phyloP scores from a whole-genome alignment of 169 alveolate genomes.

The Plasmodium sp. region DNA sequence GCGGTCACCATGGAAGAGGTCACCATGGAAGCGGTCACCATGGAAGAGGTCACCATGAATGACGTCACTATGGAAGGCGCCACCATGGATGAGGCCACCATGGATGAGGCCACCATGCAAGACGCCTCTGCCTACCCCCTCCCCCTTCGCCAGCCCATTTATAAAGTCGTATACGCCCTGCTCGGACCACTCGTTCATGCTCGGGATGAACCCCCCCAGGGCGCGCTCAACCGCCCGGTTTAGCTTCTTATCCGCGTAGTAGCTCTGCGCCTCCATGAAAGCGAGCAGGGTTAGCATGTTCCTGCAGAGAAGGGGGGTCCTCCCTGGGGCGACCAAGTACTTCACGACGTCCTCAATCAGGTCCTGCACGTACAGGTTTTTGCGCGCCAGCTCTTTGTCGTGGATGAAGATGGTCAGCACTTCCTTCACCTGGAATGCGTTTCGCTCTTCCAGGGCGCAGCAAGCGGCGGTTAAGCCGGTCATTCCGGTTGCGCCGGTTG shows the following conservation, averaged over 20 bases:
- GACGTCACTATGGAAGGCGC: background rate
- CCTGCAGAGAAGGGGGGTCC: background rate
- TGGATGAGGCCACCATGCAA: background rate
- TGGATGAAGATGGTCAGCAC: slow-evolving; percentile 49
- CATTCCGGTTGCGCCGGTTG: too few relatives aligned
- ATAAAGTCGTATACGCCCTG: slow-evolving; percentile 33
- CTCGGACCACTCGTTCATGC: slow-evolving; percentile 21
- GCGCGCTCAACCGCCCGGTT: slow-evolving; percentile 13
- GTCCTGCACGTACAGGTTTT: slow-evolving; percentile 33
- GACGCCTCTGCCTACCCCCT: background rate
- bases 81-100: background rate
- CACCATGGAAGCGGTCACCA: background rate
- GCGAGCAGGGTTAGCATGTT: slow-evolving; percentile 13
- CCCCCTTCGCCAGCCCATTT: background rate
- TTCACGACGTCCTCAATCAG: slow-evolving; percentile 12
- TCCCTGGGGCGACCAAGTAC: background rate
- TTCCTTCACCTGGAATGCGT: slow-evolving; percentile 30
- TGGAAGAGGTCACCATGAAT: too few relatives aligned
- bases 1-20: background rate
- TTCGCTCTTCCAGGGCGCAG: background rate
- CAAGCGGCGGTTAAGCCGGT: too few relatives aligned
- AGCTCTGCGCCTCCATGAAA: slow-evolving; percentile 29
- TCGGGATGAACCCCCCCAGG: slow-evolving; percentile 2
- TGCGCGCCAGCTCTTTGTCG: slow-evolving; percentile 40
- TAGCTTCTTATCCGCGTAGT: slow-evolving; percentile 37